Percentiles rank a stretch among this genome's conserved stretches.
Evolutionary conservation across 2,329 filamentous ascomycete genomes (phyloP).

Genomic region (Sporothrix brunneoviolacea): DNA sequence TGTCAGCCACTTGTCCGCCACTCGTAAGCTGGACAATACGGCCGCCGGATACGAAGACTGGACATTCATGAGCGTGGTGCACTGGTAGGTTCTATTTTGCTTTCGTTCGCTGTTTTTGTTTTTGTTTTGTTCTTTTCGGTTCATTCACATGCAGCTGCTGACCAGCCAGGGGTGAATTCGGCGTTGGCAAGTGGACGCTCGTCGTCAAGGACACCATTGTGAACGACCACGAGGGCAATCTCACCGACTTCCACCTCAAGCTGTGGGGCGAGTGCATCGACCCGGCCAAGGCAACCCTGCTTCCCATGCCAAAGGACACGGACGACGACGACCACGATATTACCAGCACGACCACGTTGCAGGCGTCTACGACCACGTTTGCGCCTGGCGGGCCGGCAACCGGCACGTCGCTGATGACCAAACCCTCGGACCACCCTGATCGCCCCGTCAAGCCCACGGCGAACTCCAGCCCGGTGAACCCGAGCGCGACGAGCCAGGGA

Average conservation of each 20-base stretch:
- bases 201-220: slow-evolving; percentile 76
- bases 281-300: slow-evolving; percentile 59
- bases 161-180: slow-evolving; percentile 69
- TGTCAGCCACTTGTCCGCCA: slow-evolving; percentile 73
- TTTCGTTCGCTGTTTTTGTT: neutral
- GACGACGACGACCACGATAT: slow-evolving; percentile 78
- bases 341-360: slow-evolving; percentile 54
- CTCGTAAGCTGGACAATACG: slow-evolving; percentile 62
- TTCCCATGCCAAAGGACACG: slow-evolving; percentile 75
- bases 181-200: slow-evolving; percentile 84
- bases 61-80: slow-evolving; percentile 98
- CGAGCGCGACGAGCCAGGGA: slow-evolving; percentile 24
- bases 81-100: slow-evolving; percentile 62
- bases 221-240: slow-evolving; percentile 70
- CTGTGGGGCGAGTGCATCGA: slow-evolving; percentile 90
- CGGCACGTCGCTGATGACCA: slow-evolving; percentile 16
- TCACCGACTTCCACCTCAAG: slow-evolving; percentile 88
- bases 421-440: slow-evolving; percentile 58
- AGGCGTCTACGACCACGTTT: slow-evolving; percentile 58
- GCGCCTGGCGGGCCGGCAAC: slow-evolving; percentile 27
- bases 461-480: slow-evolving; percentile 25
- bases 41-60: slow-evolving; percentile 76
- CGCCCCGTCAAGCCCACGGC: slow-evolving; percentile 46
- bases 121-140: neutral
- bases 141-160: slow-evolving; percentile 22